Conservation (phyloP, 2,329 filamentous ascomycete genomes). For the Fusarium setosum region DNA sequence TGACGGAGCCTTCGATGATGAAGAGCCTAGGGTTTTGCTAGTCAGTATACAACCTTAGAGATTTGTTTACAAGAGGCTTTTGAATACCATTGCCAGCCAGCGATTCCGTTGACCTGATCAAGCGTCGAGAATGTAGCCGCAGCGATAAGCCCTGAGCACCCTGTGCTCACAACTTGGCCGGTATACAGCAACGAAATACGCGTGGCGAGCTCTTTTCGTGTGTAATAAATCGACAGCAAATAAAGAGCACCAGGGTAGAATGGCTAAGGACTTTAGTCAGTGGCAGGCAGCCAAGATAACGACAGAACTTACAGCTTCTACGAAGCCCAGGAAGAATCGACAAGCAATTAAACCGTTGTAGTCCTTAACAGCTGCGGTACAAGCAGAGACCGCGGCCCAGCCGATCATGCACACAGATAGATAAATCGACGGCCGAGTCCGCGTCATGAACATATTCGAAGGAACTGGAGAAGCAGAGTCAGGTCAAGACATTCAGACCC, state of each 20-base stretch:
- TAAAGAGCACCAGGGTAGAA: slow-evolving; percentile 24
- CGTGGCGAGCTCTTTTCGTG: slow-evolving; percentile 22
- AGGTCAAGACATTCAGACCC: neutral
- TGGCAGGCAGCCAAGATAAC: slow-evolving; percentile 41
- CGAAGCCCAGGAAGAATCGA: slow-evolving; percentile 23
- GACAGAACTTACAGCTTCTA: slow-evolving; percentile 11
- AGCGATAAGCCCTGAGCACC: slow-evolving; percentile 70
- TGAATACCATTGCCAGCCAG: slow-evolving; percentile 66
- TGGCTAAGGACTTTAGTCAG: neutral
- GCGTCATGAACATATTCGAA: slow-evolving; percentile 25
- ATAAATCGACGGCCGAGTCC: slow-evolving; percentile 17
- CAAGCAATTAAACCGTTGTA: slow-evolving; percentile 15
- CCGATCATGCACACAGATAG: slow-evolving; percentile 19
- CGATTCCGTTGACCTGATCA: slow-evolving; percentile 58
- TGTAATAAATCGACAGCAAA: slow-evolving; percentile 24
- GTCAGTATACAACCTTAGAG: neutral
- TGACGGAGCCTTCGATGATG: slow-evolving; percentile 63
- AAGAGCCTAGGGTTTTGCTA: slow-evolving; percentile 60
- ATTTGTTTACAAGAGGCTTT: too few relatives aligned
- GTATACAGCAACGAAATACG: slow-evolving; percentile 24
- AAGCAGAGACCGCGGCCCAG: slow-evolving; percentile 18
- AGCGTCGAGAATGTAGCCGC: slow-evolving; percentile 63
- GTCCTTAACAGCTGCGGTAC: slow-evolving; percentile 1
- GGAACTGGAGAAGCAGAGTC: neutral
- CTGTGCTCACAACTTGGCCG: slow-evolving; percentile 62